Evolutionary conservation across 371 early-diverging fungal species (phyloP).

Genomic region (Apophysomyces elegans): DNA sequence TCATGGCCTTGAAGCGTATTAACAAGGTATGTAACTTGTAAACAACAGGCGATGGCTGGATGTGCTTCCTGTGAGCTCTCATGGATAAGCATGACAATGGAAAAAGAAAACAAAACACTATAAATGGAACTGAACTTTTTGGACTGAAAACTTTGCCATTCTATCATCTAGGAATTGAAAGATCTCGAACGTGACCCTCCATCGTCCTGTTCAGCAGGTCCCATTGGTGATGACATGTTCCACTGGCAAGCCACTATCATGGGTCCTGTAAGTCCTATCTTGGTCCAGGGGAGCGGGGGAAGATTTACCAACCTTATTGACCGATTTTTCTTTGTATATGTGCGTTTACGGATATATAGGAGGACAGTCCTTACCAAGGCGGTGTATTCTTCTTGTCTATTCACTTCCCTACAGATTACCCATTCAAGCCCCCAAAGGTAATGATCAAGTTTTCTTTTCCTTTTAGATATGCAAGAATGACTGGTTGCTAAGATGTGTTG

Average conservation of each 20-base stretch:
- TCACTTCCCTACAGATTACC: conserved; percentile 99
- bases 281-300: background rate
- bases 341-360: conserved; percentile 16
- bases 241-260: conserved; percentile 98
- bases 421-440: conserved; percentile 99
- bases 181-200: conserved; percentile 97
- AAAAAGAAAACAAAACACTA: background rate
- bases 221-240: conserved; percentile 86
- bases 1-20: conserved; percentile 93
- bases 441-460: background rate
- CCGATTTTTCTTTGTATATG: background rate
- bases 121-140: no score
- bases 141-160: background rate
- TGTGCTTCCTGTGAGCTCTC: background rate
- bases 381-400: conserved; percentile 99
- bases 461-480: background rate
- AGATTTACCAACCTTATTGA: conserved; percentile 4
- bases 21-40: conserved; percentile 74
- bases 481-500: conserved; percentile 2
- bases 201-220: conserved; percentile 93
- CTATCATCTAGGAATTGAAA: conserved; percentile 80
- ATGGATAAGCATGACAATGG: background rate
- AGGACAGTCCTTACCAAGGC: conserved; percentile 77
- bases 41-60: background rate
- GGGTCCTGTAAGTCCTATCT: conserved; percentile 81